phyloP scores from a whole-genome alignment of 306 rosid species.

The Elaeagnus macrophylla region DNA sequence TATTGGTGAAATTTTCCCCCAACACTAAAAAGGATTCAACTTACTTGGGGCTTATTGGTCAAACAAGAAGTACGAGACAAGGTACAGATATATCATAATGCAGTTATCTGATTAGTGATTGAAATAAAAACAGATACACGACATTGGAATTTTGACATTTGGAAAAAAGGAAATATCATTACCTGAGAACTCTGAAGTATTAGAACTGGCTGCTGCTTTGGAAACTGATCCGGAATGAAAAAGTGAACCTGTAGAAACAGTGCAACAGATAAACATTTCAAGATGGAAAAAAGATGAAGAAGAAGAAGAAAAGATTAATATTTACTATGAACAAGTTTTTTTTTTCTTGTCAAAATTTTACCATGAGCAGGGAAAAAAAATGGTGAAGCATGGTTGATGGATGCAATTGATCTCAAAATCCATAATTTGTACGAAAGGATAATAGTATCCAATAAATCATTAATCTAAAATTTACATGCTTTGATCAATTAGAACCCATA shows the following conservation, averaged over 20 bases:
- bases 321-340: too few species aligned
- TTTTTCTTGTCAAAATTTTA: too few species aligned
- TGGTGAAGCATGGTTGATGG: slow-evolving; percentile 1
- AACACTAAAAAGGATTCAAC: too few species aligned
- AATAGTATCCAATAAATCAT: slow-evolving; percentile 5
- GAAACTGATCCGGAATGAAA: slow-evolving; percentile 69
- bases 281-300: too few species aligned
- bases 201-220: slow-evolving; percentile 73
- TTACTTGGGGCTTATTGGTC: too few species aligned
- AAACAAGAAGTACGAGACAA: background rate
- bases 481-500: slow-evolving; percentile 2
- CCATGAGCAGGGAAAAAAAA: too few species aligned
- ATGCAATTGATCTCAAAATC: slow-evolving; percentile 1
- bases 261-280: too few species aligned
- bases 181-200: slow-evolving; percentile 97
- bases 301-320: too few species aligned
- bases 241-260: slow-evolving; percentile 50
- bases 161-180: slow-evolving; percentile 8
- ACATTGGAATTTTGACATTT: background rate
- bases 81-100: background rate
- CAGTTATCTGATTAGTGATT: background rate
- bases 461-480: slow-evolving; percentile 12
- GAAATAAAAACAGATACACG: background rate
- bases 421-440: background rate
- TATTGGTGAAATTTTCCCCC: too few species aligned